Evolutionary conservation across 345 rosid genomes (phyloP).

Genomic region (Dipteronia dyeriana): DNA sequence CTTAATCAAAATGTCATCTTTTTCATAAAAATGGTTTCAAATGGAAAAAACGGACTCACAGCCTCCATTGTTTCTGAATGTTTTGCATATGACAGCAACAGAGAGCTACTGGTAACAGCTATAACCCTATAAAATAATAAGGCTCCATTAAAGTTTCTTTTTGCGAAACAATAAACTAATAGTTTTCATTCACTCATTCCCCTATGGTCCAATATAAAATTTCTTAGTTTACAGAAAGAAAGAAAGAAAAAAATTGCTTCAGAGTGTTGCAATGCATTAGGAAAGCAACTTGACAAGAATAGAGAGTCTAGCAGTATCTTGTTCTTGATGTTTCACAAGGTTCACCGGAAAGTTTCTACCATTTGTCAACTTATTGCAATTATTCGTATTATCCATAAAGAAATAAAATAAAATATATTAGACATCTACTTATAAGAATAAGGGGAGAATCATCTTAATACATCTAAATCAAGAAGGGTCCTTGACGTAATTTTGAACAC

Average conservation of each 20-base stretch:
- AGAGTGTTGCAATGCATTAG: not conserved
- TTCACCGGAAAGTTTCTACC: not conserved
- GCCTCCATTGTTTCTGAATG: not conserved
- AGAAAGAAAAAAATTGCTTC: too few species aligned
- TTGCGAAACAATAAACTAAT: too few species aligned
- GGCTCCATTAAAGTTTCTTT: not conserved
- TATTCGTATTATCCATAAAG: not conserved
- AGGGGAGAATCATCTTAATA: not conserved
- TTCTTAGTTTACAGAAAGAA: too few species aligned
- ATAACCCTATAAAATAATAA: not conserved
- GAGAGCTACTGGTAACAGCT: not conserved
- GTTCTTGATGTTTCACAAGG: not conserved
- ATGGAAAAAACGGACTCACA: not conserved
- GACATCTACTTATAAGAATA: not conserved
- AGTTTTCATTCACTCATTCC: too few species aligned
- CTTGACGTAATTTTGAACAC: not conserved
- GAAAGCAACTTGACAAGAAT: not conserved
- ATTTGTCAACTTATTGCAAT: not conserved
- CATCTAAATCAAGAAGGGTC: not conserved
- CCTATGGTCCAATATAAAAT: too few species aligned
- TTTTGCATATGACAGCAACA: not conserved
- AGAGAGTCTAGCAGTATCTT: not conserved
- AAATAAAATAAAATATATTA: not conserved
- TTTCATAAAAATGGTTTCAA: not conserved
- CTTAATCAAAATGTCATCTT: not conserved